Conservation (phyloP, 192 early-diverging fungal genomes). For the Podila minutissima region DNA sequence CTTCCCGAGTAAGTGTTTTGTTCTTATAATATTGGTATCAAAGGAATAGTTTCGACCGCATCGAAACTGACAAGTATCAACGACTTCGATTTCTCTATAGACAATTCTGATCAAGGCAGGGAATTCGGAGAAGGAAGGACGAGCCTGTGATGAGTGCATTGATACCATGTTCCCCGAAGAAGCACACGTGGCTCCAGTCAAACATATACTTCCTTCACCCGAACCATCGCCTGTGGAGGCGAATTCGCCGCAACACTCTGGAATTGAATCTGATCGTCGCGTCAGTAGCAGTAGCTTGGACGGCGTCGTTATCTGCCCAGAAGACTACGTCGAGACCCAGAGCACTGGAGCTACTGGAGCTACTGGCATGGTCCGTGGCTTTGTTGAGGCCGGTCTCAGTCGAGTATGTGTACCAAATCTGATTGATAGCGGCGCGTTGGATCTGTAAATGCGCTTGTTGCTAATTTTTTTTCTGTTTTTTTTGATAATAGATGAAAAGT, state of each 20-base stretch:
- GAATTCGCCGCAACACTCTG: background rate
- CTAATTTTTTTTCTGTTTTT: background rate
- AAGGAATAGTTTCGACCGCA: too few relatives aligned
- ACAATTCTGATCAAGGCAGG: slow-evolving; percentile 49
- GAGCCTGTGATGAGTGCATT: slow-evolving; percentile 56
- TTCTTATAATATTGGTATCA: background rate
- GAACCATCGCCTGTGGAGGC: slow-evolving; percentile 15
- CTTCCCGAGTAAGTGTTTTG: slow-evolving; percentile 65
- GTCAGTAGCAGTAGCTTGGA: slow-evolving; percentile 29
- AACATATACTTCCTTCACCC: background rate
- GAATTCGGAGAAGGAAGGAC: slow-evolving; percentile 44
- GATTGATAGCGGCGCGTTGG: background rate
- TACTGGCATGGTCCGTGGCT: slow-evolving; percentile 40
- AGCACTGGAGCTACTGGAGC: slow-evolving; percentile 9
- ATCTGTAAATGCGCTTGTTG: background rate
- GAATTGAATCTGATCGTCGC: slow-evolving; percentile 1
- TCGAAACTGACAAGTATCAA: background rate
- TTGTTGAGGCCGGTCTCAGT: slow-evolving; percentile 42
- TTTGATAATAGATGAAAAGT: slow-evolving; percentile 33
- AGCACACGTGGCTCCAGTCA: background rate
- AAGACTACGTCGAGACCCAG: slow-evolving; percentile 14
- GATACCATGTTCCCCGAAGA: slow-evolving; percentile 57
- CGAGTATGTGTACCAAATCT: slow-evolving; percentile 18
- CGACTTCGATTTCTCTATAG: slow-evolving; percentile 11
- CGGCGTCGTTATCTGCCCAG: slow-evolving; percentile 19